phyloP scores from a whole-genome alignment of 495 filamentous ascomycete genomes.

The Amphirosellinia nigrospora region DNA sequence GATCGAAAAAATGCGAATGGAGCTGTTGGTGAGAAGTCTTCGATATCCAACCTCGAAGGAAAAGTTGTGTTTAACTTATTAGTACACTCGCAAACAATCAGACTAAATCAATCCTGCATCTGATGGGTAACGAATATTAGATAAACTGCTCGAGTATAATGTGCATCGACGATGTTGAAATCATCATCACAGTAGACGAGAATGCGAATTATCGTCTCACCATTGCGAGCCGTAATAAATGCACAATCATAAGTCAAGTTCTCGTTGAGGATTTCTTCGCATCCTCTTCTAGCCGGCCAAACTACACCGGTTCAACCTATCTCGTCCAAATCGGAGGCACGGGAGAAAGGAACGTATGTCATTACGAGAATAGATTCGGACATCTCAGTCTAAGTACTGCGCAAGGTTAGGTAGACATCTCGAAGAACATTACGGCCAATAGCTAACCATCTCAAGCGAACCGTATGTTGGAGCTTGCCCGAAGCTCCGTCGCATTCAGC shows the following conservation, averaged over 20 bases:
- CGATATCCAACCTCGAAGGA: slow-evolving; percentile 30
- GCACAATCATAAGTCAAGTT: slow-evolving; percentile 32
- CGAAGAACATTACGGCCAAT: background rate
- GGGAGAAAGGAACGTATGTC: slow-evolving; percentile 29
- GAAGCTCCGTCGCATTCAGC: slow-evolving; percentile 16
- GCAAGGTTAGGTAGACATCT: slow-evolving; percentile 16
- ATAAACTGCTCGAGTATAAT: slow-evolving; percentile 30
- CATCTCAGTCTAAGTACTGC: slow-evolving; percentile 30
- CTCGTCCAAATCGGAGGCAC: slow-evolving; percentile 28
- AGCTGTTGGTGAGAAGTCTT: slow-evolving; percentile 31
- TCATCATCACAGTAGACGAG: slow-evolving; percentile 25
- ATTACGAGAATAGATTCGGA: slow-evolving; percentile 30
- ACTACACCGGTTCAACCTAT: slow-evolving; percentile 29
- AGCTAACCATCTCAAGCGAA: slow-evolving; percentile 17
- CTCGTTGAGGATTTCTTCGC: slow-evolving; percentile 20
- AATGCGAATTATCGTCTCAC: slow-evolving; percentile 27
- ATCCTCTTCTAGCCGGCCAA: background rate
- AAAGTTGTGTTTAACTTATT: slow-evolving; percentile 32
- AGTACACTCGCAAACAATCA: background rate
- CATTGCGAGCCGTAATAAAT: slow-evolving; percentile 31
- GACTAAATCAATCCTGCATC: background rate
- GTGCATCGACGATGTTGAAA: slow-evolving; percentile 30
- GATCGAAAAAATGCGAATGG: slow-evolving; percentile 33
- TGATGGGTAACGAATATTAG: background rate
- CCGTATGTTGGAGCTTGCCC: slow-evolving; percentile 22